These are phyloP conservation scores for Stagonosporopsis chrysanthemi DNA, from an alignment of 2,329 filamentous ascomycete genomes.

Conservation along the genomic window DNA sequence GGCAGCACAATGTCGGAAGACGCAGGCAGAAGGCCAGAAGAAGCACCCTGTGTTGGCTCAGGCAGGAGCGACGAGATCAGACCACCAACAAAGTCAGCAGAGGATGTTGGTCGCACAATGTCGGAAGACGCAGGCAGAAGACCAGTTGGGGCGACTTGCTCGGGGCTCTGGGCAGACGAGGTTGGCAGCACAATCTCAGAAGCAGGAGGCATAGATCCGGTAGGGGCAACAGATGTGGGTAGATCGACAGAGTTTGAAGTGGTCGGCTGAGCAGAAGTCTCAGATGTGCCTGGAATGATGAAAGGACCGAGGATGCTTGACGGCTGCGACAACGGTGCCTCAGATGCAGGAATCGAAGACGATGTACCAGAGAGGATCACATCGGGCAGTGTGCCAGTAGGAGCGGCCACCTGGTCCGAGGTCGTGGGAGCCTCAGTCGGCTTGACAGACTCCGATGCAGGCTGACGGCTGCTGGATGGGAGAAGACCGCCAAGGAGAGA, in stretches of 20 bases:
- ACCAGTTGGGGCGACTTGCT: slow-evolving; percentile 16
- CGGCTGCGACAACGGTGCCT: slow-evolving; percentile 8
- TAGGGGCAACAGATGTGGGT: slow-evolving; percentile 15
- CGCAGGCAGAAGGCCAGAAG: slow-evolving; percentile 10
- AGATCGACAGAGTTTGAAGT: slow-evolving; percentile 8
- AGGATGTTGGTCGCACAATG: slow-evolving; percentile 10
- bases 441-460: slow-evolving; percentile 12
- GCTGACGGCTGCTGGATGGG: slow-evolving; percentile 19
- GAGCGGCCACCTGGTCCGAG: slow-evolving; percentile 18
- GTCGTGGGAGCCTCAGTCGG: slow-evolving; percentile 5
- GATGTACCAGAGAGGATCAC: slow-evolving; percentile 28
- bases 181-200: slow-evolving; percentile 20
- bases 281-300: slow-evolving; percentile 33
- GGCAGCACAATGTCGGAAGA: slow-evolving; percentile 11
- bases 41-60: slow-evolving; percentile 13
- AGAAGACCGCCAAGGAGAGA: slow-evolving; percentile 11
- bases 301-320: slow-evolving; percentile 36
- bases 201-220: slow-evolving; percentile 23
- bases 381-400: slow-evolving; percentile 24
- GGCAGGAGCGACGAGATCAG: slow-evolving; percentile 27
- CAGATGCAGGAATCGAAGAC: slow-evolving; percentile 15
- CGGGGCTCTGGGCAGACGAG: slow-evolving; percentile 10
- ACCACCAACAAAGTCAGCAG: slow-evolving; percentile 16
- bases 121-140: slow-evolving; percentile 6
- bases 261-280: slow-evolving; percentile 11